A percentile compares a stretch with the other conserved stretches of the same genome.
These are phyloP conservation scores for Amanita thiersii DNA, from an alignment of 768 basidiomycete species.

Conservation along the genomic window DNA sequence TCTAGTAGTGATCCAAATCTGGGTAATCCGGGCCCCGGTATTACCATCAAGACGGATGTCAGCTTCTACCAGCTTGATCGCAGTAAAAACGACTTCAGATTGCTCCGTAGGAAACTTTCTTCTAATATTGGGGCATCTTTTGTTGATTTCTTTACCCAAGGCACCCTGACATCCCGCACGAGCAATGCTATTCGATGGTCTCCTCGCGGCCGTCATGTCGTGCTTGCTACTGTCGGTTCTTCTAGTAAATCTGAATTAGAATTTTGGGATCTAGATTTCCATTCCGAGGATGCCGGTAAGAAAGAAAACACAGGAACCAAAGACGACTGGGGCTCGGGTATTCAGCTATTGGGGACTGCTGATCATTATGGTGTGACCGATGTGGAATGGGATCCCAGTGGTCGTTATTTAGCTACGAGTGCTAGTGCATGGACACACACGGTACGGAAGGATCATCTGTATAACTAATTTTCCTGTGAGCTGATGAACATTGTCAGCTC, in stretches of 20 bases:
- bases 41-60: conserved; percentile 94
- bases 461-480: conserved; percentile 8
- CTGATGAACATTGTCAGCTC: conserved; percentile 41
- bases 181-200: conserved; percentile 97
- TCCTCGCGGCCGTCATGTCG: conserved; percentile 90
- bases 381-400: conserved; percentile 97
- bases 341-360: conserved; percentile 76
- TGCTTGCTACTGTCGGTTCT: conserved; percentile 92
- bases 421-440: conserved; percentile 95
- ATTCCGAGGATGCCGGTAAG: conserved; percentile 43
- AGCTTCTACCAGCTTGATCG: conserved; percentile 94
- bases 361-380: conserved; percentile 98
- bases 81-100: conserved; percentile 88
- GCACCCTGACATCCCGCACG: conserved; percentile 70
- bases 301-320: conserved; percentile 45
- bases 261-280: conserved; percentile 98
- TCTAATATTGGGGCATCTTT: too few relatives aligned
- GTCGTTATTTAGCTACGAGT: conserved; percentile 86
- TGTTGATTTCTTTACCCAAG: too few relatives aligned
- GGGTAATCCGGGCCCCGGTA: conserved; percentile 81
- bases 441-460: conserved; percentile 35
- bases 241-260: conserved; percentile 95
- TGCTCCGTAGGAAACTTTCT: conserved; percentile 57
- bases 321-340: conserved; percentile 79
- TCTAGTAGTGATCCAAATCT: conserved; percentile 91